These are phyloP conservation scores for Perkinsus marinus DNA, from an alignment of 169 alveolate genomes.

Conservation along the genomic window DNA sequence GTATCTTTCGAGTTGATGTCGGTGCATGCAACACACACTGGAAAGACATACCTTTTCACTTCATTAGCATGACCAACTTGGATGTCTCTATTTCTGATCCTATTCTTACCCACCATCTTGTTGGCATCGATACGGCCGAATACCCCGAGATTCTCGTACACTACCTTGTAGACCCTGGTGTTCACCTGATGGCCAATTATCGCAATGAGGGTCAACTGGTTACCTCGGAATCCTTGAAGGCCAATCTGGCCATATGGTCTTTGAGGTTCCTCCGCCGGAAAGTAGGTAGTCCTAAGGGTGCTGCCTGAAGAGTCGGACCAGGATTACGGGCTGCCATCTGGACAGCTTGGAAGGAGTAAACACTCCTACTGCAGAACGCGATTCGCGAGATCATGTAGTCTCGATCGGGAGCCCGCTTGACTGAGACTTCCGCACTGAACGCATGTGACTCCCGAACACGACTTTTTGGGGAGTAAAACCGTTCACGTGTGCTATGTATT, in stretches of 20 bases:
- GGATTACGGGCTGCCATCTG: conserved; percentile 66
- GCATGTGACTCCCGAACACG: too few species aligned
- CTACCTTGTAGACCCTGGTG: conserved; percentile 49
- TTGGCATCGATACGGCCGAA: conserved; percentile 51
- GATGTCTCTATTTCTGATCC: conserved; percentile 52
- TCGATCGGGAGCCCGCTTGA: too few species aligned
- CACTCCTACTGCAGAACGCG: too few species aligned
- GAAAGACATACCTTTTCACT: conserved; percentile 26
- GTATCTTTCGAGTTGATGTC: conserved; percentile 20
- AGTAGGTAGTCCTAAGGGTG: conserved; percentile 56
- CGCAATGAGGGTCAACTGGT: too few species aligned
- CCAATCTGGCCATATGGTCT: conserved; percentile 45
- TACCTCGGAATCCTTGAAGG: conserved; percentile 52
- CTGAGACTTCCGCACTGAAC: too few species aligned
- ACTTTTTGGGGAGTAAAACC: too few species aligned
- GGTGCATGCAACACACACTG: too few species aligned
- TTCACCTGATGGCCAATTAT: conserved; percentile 22
- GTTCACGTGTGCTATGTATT: too few species aligned
- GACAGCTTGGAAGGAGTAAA: too few species aligned
- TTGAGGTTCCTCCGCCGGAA: conserved; percentile 46
- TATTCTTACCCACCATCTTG: conserved; percentile 50
- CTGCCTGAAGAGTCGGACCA: conserved; percentile 51
- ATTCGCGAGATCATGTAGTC: too few species aligned
- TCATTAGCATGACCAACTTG: conserved; percentile 45
- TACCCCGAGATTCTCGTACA: conserved; percentile 48